Percentiles rank a stretch among this genome's conserved stretches.
Evolutionary conservation across 164 flowering plant species (phyloP).

Genomic region (Annona cherimola): DNA sequence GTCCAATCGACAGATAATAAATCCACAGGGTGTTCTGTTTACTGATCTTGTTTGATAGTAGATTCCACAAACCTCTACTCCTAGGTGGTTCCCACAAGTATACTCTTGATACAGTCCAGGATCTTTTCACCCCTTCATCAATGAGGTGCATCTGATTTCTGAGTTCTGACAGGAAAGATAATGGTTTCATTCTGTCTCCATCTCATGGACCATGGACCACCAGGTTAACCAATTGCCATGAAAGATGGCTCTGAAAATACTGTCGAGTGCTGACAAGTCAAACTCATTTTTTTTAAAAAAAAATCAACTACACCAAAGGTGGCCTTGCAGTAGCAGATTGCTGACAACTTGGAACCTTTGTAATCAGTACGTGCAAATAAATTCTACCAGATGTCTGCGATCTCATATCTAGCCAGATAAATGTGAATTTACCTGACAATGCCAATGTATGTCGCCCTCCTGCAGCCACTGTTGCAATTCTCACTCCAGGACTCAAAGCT

Average conservation of each 20-base stretch:
- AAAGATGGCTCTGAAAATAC: neutral
- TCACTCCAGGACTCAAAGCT: slow-evolving; percentile 73
- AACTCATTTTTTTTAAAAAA: neutral
- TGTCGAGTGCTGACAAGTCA: neutral
- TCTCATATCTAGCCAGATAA: neutral
- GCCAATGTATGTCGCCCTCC: slow-evolving; percentile 97
- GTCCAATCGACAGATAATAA: neutral
- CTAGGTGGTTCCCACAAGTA: neutral
- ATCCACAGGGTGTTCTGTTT: neutral
- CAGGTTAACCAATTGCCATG: neutral
- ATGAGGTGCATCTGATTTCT: neutral
- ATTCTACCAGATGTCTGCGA: neutral
- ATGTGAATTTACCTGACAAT: slow-evolving; percentile 63
- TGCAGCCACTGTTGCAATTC: slow-evolving; percentile 79
- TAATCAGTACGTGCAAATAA: neutral
- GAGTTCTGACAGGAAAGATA: neutral
- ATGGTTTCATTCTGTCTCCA: neutral
- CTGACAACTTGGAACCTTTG: no score
- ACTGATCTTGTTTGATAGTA: neutral
- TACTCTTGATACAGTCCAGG: neutral
- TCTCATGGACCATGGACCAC: neutral
- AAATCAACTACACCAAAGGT: no score
- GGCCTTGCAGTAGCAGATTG: neutral
- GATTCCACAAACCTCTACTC: neutral
- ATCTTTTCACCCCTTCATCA: neutral